A percentile compares a stretch with the other conserved stretches of the same genome.
Conservation (phyloP, 1,139 yeast genomes). For the Yamadazyma blattariae region DNA sequence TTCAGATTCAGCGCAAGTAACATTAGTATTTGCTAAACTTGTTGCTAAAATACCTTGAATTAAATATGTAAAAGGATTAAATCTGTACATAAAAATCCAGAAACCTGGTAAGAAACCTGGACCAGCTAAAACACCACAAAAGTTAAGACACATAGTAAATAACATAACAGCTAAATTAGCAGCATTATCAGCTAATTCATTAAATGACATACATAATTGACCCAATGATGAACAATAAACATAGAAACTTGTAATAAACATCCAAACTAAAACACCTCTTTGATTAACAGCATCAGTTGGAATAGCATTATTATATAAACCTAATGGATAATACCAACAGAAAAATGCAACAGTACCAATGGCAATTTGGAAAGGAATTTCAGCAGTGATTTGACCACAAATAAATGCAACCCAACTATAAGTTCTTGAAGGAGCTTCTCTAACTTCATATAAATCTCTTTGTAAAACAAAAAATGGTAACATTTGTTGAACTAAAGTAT, state of each 20-base stretch:
- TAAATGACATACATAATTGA: conserved; percentile 59
- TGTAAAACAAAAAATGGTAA: conserved; percentile 69
- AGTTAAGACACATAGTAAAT: conserved; percentile 60
- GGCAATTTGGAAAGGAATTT: conserved; percentile 32
- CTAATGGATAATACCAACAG: conserved; percentile 44
- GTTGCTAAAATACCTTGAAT: conserved; percentile 38
- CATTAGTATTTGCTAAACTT: conserved; percentile 24
- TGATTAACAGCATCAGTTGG: conserved; percentile 25
- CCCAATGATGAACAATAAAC: conserved; percentile 65
- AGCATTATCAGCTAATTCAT: conserved; percentile 69
- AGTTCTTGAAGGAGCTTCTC: conserved; percentile 75
- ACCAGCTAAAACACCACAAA: conserved; percentile 80
- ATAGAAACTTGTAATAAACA: conserved; percentile 52
- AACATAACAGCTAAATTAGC: conserved; percentile 63
- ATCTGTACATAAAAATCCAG: conserved; percentile 60
- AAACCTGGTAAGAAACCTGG: conserved; percentile 48
- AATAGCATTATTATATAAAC: conserved; percentile 32
- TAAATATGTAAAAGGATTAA: conserved; percentile 67
- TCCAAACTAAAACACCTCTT: conserved; percentile 70
- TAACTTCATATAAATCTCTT: conserved; percentile 81
- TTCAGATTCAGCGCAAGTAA: conserved; percentile 27
- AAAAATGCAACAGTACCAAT: conserved; percentile 35
- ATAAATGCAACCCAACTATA: conserved; percentile 49
- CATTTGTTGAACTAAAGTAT: conserved; percentile 68
- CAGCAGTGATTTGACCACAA: conserved; percentile 33